These are phyloP conservation scores for Cystobasidiopsis lactophilus DNA, from an alignment of 768 basidiomycete species.

Conservation along the genomic window DNA sequence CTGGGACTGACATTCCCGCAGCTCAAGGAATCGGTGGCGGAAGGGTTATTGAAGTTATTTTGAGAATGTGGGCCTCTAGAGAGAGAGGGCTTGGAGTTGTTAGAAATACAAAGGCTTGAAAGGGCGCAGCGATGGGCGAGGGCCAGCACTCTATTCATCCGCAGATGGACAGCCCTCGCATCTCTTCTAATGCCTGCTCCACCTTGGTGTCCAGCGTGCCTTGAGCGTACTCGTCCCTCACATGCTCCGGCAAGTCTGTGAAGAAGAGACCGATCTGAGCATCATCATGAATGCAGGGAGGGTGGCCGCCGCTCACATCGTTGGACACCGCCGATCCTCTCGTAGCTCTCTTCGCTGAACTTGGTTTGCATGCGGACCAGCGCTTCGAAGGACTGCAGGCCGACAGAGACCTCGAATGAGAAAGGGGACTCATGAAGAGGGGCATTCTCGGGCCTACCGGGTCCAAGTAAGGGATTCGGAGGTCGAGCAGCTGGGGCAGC, in stretches of 20 bases:
- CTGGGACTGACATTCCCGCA: no score
- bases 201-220: constrained; percentile 92
- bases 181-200: constrained; percentile 89
- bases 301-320: no score
- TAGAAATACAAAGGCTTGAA: no score
- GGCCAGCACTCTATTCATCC: no score
- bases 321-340: constrained; percentile 85
- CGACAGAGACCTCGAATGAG: neutral
- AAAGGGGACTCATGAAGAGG: constrained; percentile 70
- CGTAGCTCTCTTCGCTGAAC: constrained; percentile 95
- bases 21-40: no score
- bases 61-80: no score
- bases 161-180: constrained; percentile 71
- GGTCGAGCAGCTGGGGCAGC: constrained; percentile 73
- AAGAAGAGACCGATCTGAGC: no score
- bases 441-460: no score
- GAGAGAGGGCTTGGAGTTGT: no score
- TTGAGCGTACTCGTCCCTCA: constrained; percentile 72
- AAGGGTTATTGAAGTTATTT: no score
- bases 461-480: constrained; percentile 93
- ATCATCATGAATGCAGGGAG: no score
- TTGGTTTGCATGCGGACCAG: constrained; percentile 67
- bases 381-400: neutral
- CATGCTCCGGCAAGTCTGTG: constrained; percentile 10
- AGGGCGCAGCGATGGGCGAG: no score